Conservation (phyloP, 257 asterid species). For the Thymus mandschuricus region DNA sequence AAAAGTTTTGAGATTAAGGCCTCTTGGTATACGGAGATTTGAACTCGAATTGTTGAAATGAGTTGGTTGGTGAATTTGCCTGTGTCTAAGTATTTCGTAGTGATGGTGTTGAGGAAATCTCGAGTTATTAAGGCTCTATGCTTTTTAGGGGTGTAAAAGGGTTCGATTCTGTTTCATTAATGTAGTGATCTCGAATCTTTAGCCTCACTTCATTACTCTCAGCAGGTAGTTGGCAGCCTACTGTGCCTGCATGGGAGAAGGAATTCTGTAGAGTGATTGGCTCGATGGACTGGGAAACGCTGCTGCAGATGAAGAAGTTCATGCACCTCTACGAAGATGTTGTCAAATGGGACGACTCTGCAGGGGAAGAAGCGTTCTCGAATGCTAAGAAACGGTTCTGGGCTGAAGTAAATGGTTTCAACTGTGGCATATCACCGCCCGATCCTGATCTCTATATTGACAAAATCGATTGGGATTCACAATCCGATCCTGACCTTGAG, state of each 20-base stretch:
- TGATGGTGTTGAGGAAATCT: not conserved
- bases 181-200: not conserved
- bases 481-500: conserved; percentile 45
- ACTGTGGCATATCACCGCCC: conserved; percentile 54
- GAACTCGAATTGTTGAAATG: not conserved
- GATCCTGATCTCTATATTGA: conserved; percentile 68
- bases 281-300: conserved; percentile 64
- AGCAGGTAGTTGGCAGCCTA: conserved; percentile 61
- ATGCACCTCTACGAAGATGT: conserved; percentile 57
- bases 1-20: not conserved
- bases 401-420: conserved; percentile 55
- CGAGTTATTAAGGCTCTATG: no score
- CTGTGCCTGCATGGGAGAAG: conserved; percentile 80
- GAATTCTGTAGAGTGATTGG: conserved; percentile 68
- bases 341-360: conserved; percentile 74
- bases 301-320: conserved; percentile 57
- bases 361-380: conserved; percentile 68
- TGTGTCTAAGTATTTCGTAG: not conserved
- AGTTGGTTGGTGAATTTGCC: conserved; percentile 18
- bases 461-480: conserved; percentile 61
- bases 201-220: conserved; percentile 23
- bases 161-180: not conserved
- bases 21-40: not conserved
- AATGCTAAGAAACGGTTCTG: conserved; percentile 73
- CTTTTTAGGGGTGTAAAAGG: not conserved